Percentiles rank a stretch among this genome's conserved stretches.
phyloP scores from a whole-genome alignment of 2,329 filamentous ascomycete species.

The Arthrobotrys conoides region DNA sequence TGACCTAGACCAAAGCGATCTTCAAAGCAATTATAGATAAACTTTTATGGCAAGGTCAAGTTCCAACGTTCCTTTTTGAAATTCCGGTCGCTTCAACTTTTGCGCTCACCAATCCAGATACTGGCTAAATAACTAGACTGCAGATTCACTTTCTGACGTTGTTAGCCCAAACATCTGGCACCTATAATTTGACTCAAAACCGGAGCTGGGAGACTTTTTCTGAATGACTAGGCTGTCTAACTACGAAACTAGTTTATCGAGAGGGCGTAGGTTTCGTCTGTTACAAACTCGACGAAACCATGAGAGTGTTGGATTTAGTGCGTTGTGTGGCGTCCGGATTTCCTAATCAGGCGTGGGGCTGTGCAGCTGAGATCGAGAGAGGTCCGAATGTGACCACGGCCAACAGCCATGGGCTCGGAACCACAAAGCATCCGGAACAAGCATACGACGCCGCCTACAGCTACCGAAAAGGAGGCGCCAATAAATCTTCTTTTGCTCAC shows the following conservation, averaged over 20 bases:
- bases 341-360: slow-evolving; percentile 13
- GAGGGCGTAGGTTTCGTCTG: too few species aligned
- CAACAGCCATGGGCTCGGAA: slow-evolving; percentile 17
- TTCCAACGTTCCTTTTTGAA: too few species aligned
- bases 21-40: background rate
- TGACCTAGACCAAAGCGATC: background rate
- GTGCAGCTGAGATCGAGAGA: slow-evolving; percentile 31
- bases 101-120: too few species aligned
- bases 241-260: background rate
- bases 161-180: too few species aligned
- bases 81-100: too few species aligned
- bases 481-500: slow-evolving; percentile 27
- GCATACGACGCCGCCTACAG: slow-evolving; percentile 24
- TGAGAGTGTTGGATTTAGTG: slow-evolving; percentile 18
- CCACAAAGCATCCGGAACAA: slow-evolving; percentile 25
- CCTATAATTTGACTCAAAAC: background rate
- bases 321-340: slow-evolving; percentile 17
- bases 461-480: slow-evolving; percentile 38
- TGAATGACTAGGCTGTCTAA: too few species aligned
- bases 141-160: too few species aligned
- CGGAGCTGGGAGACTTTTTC: too few species aligned
- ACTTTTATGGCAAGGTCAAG: too few species aligned
- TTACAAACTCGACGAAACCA: too few species aligned
- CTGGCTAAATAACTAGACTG: too few species aligned
- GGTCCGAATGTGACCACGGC: slow-evolving; percentile 14